phyloP scores from a whole-genome alignment of 2,329 filamentous ascomycete genomes.

The Cordyceps sp. region DNA sequence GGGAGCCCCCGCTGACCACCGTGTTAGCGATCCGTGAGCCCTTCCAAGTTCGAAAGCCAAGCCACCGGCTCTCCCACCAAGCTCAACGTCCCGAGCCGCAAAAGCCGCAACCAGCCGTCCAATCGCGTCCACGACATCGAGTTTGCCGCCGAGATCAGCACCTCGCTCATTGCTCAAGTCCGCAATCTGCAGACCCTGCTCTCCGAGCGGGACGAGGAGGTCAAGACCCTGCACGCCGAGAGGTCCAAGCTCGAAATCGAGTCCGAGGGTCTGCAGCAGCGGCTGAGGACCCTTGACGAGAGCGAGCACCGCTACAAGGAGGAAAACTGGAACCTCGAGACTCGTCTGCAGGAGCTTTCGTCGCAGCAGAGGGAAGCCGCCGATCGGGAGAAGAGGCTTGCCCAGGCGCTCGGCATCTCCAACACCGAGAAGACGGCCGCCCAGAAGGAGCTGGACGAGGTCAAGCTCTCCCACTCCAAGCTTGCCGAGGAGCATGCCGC shows the following conservation, averaged over 20 bases:
- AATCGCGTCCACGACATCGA: slow-evolving; percentile 90
- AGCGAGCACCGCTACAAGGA: slow-evolving; percentile 95
- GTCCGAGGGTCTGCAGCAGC: slow-evolving; percentile 60
- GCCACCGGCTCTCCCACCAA: slow-evolving; percentile 80
- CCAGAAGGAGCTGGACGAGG: slow-evolving; percentile 81
- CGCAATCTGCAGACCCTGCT: slow-evolving; percentile 76
- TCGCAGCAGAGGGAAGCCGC: slow-evolving; percentile 57
- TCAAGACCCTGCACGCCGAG: slow-evolving; percentile 59
- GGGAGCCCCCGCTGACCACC: slow-evolving; percentile 2
- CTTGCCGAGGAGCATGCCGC: slow-evolving; percentile 66
- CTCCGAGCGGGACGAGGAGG: slow-evolving; percentile 71
- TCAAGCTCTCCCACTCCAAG: slow-evolving; percentile 64
- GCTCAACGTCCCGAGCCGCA: slow-evolving; percentile 70
- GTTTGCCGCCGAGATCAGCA: slow-evolving; percentile 96
- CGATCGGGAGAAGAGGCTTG: slow-evolving; percentile 71
- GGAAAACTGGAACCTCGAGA: slow-evolving; percentile 96
- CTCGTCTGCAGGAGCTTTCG: slow-evolving; percentile 71
- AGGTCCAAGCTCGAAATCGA: slow-evolving; percentile 72
- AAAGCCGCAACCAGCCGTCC: slow-evolving; percentile 75
- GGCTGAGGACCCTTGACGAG: slow-evolving; percentile 72
- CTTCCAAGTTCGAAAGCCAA: slow-evolving; percentile 69
- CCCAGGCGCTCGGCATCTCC: slow-evolving; percentile 50
- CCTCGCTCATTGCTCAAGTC: slow-evolving; percentile 83
- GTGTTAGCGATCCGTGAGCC: slow-evolving; percentile 48
- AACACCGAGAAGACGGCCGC: slow-evolving; percentile 60